Evolutionary conservation across 108 stramenopile genomes (phyloP).

Genomic region (Skeletonema tropicum): DNA sequence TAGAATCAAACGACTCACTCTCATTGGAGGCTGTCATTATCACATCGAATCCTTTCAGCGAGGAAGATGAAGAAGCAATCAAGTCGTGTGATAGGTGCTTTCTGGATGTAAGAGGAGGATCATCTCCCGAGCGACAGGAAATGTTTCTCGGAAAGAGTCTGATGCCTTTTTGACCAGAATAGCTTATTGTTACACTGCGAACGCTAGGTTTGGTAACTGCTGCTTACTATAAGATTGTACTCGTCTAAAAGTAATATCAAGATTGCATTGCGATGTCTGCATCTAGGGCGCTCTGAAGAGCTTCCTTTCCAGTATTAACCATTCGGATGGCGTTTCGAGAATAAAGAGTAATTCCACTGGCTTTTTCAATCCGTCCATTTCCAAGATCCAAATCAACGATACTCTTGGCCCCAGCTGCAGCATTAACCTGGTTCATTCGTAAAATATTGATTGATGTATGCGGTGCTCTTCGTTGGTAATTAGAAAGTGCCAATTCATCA

Average conservation of each 20-base stretch:
- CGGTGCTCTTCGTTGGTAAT: slow-evolving; percentile 74
- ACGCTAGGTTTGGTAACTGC: too few relatives aligned
- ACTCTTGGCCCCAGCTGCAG: slow-evolving; percentile 42
- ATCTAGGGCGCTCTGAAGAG: slow-evolving; percentile 48
- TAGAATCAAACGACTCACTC: neutral
- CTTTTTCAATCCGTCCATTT: slow-evolving; percentile 57
- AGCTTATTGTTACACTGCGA: too few relatives aligned
- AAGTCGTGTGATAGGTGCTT: slow-evolving; percentile 2
- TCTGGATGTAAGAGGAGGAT: neutral
- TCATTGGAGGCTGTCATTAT: slow-evolving; percentile 12
- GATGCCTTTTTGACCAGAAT: slow-evolving; percentile 6
- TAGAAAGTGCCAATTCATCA: slow-evolving; percentile 55
- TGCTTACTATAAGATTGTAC: too few relatives aligned
- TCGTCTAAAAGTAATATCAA: neutral
- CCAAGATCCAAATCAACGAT: slow-evolving; percentile 60
- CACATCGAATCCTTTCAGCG: slow-evolving; percentile 11
- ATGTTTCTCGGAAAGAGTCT: neutral
- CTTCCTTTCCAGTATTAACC: slow-evolving; percentile 47
- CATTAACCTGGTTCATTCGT: slow-evolving; percentile 52
- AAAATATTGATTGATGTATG: slow-evolving; percentile 71
- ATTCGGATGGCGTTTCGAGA: slow-evolving; percentile 56
- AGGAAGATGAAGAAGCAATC: slow-evolving; percentile 9
- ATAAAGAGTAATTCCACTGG: slow-evolving; percentile 60
- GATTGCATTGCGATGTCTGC: slow-evolving; percentile 53
- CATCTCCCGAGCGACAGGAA: neutral